A percentile compares a stretch with the other conserved stretches of the same genome.
phyloP scores from a whole-genome alignment of 352 stramenopile genomes.

The Globisporangium heterothallicum region DNA sequence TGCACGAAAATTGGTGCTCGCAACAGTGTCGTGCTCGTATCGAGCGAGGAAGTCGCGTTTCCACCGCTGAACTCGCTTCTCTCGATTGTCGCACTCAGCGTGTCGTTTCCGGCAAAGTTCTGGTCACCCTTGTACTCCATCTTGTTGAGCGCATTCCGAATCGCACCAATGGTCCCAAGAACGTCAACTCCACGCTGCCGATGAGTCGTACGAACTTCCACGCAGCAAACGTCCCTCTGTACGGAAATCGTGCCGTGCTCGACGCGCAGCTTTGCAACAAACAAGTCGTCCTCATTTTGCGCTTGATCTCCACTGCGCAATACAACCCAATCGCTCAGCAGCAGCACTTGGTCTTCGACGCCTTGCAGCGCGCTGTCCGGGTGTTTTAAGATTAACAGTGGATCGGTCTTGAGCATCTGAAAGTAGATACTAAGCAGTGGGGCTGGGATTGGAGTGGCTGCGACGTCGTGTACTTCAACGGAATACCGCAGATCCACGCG shows the following conservation, averaged over 20 bases:
- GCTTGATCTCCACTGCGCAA: not conserved
- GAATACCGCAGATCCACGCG: slow-evolving; percentile 9
- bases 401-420: not conserved
- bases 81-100: slow-evolving; percentile 4
- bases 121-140: slow-evolving; percentile 14
- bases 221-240: slow-evolving; percentile 10
- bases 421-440: slow-evolving; percentile 8
- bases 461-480: not conserved
- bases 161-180: not conserved
- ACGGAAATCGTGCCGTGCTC: slow-evolving; percentile 7
- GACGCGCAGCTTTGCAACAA: slow-evolving; percentile 3
- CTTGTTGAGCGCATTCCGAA: slow-evolving; percentile 8
- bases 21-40: not conserved
- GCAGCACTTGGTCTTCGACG: slow-evolving; percentile 1
- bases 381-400: not conserved
- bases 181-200: slow-evolving; percentile 1
- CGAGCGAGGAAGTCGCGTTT: too few relatives aligned
- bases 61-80: not conserved
- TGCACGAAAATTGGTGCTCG: not conserved
- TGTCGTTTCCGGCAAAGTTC: slow-evolving; percentile 16
- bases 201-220: slow-evolving; percentile 1
- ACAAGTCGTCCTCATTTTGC: not conserved
- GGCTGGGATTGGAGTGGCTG: not conserved
- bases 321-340: slow-evolving; percentile 1
- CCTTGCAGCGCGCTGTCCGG: not conserved